Evolutionary conservation across 2,329 filamentous ascomycete genomes (phyloP).

Genomic region (Aaosphaeria arxii): DNA sequence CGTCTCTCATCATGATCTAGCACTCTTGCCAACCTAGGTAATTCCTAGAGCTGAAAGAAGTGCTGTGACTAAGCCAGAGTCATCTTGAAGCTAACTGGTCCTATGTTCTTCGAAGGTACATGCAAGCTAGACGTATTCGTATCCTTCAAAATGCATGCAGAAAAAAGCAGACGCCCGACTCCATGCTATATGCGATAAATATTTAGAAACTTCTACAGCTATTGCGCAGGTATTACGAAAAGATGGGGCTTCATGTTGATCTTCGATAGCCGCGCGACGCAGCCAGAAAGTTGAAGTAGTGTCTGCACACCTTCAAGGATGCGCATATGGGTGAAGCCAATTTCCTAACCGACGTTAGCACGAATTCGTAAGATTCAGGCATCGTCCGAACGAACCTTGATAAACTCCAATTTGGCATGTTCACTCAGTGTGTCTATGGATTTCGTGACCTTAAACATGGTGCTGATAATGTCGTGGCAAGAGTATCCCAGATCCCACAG

Average conservation of each 20-base stretch:
- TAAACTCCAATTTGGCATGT: conserved; percentile 94
- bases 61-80: too few relatives aligned
- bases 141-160: not conserved
- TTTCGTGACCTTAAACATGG: conserved; percentile 98
- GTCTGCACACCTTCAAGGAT: conserved; percentile 98
- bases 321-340: conserved; percentile 98
- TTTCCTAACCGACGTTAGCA: conserved; percentile 58
- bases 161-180: conserved; percentile 17
- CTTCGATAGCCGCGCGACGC: conserved; percentile 84
- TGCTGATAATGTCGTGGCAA: conserved; percentile 98
- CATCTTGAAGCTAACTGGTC: too few relatives aligned
- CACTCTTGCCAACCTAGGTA: too few relatives aligned
- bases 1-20: too few relatives aligned
- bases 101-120: too few relatives aligned
- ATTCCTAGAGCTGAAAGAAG: too few relatives aligned
- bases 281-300: conserved; percentile 87
- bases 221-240: conserved; percentile 52
- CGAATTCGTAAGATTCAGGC: not conserved
- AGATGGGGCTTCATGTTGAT: conserved; percentile 93
- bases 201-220: not conserved
- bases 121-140: too few relatives aligned
- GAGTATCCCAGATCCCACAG: conserved; percentile 95
- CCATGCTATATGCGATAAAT: conserved; percentile 30
- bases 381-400: conserved; percentile 52
- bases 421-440: conserved; percentile 89